Evolutionary conservation across 192 early-diverging fungal species (phyloP).

Genomic region (Linnemannia schmuckeri): DNA sequence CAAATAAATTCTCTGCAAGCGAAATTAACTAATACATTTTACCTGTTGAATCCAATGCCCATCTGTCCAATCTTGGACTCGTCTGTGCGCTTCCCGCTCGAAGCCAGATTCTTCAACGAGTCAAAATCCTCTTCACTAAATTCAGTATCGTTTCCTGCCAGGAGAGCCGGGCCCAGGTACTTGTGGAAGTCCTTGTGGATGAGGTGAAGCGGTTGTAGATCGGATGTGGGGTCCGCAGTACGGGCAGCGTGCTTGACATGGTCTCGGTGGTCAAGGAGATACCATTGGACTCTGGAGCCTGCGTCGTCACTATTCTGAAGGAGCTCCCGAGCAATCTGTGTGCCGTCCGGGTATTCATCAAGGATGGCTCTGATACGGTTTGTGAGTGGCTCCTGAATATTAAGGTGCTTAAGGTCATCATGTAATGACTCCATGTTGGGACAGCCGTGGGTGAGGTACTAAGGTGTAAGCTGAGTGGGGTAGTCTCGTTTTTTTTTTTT

Average conservation of each 20-base stretch:
- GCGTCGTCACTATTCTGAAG: slow-evolving; percentile 48
- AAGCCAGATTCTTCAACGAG: slow-evolving; percentile 28
- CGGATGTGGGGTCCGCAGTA: too few species aligned
- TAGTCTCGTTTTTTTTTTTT: too few species aligned
- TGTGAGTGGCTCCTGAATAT: too few species aligned
- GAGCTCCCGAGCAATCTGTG: slow-evolving; percentile 57
- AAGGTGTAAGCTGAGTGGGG: too few species aligned
- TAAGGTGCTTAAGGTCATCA: too few species aligned
- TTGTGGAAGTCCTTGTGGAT: slow-evolving; percentile 16
- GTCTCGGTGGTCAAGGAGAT: slow-evolving; percentile 51
- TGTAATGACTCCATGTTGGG: too few species aligned
- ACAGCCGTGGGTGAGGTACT: too few species aligned
- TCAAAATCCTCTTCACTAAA: slow-evolving; percentile 42
- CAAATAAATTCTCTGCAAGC: too few species aligned
- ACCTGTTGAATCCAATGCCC: slow-evolving; percentile 58
- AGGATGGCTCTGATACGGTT: slow-evolving; percentile 21
- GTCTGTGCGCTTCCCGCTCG: slow-evolving; percentile 30
- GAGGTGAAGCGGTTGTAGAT: slow-evolving; percentile 1
- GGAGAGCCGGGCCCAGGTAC: slow-evolving; percentile 45
- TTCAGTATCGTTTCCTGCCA: slow-evolving; percentile 34
- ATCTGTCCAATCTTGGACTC: slow-evolving; percentile 50
- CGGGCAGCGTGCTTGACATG: too few species aligned
- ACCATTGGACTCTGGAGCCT: slow-evolving; percentile 35
- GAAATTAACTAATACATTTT: background rate
- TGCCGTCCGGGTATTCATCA: slow-evolving; percentile 60